Percentiles rank a stretch among this genome's conserved stretches.
Conservation (phyloP, 495 filamentous ascomycete genomes). For the Neurospora tetrasperma region DNA sequence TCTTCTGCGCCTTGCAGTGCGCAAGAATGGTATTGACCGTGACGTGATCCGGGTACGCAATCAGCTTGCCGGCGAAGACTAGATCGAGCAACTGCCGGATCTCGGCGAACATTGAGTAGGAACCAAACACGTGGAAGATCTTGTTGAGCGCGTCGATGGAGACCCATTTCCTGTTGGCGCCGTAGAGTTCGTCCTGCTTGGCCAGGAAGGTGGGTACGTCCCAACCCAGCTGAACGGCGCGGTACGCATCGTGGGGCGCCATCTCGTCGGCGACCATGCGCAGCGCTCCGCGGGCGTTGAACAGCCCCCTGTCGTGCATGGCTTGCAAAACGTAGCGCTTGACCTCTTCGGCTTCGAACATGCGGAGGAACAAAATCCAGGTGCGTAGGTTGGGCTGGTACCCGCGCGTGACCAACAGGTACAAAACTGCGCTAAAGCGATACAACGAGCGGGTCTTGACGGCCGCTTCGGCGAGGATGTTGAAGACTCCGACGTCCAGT, state of each 20-base stretch:
- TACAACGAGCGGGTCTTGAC: slow-evolving; percentile 22
- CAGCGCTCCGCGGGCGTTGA: slow-evolving; percentile 12
- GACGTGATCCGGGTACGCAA: slow-evolving; percentile 9
- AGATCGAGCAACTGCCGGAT: slow-evolving; percentile 16
- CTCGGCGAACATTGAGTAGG: slow-evolving; percentile 16
- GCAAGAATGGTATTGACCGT: slow-evolving; percentile 30
- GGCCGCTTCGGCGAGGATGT: slow-evolving; percentile 22
- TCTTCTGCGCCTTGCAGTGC: slow-evolving; percentile 15
- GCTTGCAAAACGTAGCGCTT: slow-evolving; percentile 23
- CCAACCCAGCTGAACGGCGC: slow-evolving; percentile 13
- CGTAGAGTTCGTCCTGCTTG: slow-evolving; percentile 25
- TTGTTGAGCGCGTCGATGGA: slow-evolving; percentile 19
- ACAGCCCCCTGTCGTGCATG: slow-evolving; percentile 22
- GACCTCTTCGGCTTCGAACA: slow-evolving; percentile 28
- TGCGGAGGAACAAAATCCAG: slow-evolving; percentile 31
- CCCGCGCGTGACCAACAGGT: slow-evolving; percentile 22
- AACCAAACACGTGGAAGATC: slow-evolving; percentile 22
- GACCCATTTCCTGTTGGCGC: slow-evolving; percentile 22
- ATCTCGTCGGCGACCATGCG: slow-evolving; percentile 22
- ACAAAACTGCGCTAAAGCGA: slow-evolving; percentile 21
- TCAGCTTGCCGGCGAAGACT: slow-evolving; percentile 7
- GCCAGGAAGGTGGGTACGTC: slow-evolving; percentile 17
- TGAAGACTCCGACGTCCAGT: slow-evolving; percentile 25
- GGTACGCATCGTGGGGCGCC: slow-evolving; percentile 25
- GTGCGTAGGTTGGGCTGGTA: slow-evolving; percentile 20